Conservation (phyloP, 2,329 filamentous ascomycete genomes). For the Fusarium tupiense region DNA sequence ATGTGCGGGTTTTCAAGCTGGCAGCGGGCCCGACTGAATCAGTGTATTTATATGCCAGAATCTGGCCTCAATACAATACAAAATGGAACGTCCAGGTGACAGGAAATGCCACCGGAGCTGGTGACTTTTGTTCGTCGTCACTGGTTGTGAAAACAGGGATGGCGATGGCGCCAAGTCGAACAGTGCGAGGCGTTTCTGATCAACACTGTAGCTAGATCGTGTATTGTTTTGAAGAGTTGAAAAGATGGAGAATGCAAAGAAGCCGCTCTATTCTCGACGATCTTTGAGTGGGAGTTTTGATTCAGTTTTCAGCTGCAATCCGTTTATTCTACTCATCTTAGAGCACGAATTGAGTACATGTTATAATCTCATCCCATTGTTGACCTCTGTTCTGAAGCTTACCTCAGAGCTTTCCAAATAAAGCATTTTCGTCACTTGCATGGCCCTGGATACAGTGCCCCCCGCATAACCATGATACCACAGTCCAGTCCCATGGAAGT, state of each 20-base stretch:
- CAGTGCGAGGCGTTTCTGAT: constrained; percentile 32
- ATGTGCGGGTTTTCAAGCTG: neutral
- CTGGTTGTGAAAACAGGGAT: constrained; percentile 44
- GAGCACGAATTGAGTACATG: constrained; percentile 36
- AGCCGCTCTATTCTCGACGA: neutral
- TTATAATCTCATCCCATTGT: constrained; percentile 11
- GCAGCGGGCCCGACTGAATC: neutral
- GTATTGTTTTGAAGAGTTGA: constrained; percentile 5
- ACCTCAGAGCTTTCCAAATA: constrained; percentile 10
- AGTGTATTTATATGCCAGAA: constrained; percentile 22
- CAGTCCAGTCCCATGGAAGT: constrained; percentile 24
- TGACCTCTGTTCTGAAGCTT: constrained; percentile 5
- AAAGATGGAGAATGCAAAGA: neutral
- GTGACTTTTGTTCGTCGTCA: constrained; percentile 42
- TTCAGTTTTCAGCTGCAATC: neutral
- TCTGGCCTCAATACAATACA: constrained; percentile 8
- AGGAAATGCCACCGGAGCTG: constrained; percentile 34
- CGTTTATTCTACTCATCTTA: neutral
- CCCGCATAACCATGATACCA: constrained; percentile 43
- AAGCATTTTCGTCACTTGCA: constrained; percentile 22
- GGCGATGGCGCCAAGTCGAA: constrained; percentile 37
- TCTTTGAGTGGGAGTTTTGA: neutral
- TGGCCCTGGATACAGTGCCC: constrained; percentile 39
- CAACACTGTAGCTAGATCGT: constrained; percentile 34
- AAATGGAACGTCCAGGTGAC: constrained; percentile 39